Evolutionary conservation across 768 basidiomycete genomes (phyloP), one percentile per base, ranked within the genome.

Genomic region (Pulveroboletus sp.): DNA sequence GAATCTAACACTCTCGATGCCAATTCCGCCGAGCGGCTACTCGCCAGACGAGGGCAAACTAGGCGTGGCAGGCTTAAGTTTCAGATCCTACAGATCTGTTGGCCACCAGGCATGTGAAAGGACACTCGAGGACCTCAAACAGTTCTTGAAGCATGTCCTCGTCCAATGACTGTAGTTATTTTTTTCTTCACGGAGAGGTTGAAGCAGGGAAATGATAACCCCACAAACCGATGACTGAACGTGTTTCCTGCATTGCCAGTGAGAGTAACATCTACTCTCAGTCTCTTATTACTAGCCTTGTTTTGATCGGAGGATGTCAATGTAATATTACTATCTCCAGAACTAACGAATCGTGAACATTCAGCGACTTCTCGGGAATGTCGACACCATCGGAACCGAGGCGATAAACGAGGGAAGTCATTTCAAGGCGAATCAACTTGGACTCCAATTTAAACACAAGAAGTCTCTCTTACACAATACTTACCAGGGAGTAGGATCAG

Each of bases 71-170:
- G 93, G 90, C 11, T 59, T 92, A 24, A 73, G 75, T 38, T 91
- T 83, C 71, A 79, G 82, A 51, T 62, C 76, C 11, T 94, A 93
- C 64, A 68, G 73, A 3, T 82, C 81, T 11, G 68, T 89, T 56
- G 79, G 74, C 7, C 93, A 96, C 58, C 76, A 79, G 34, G 79
- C 85, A 14, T 76, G 73, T 49, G 72, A 73, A 41, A 61, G 79
- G 66, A 90, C 93, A 60, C 71, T 93, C 35, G 72, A 76, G 30
- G 85, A 93, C 60, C 64, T 94, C 59, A 79, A 76, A 57, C 69
- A 61, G 13, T 94, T 89, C 81, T 72, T 95, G 50, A 78, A 77
- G 63, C 79, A 73, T 53, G 78, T 76, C 26, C 62, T 87, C 16
- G 78, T 79, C 26, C 43, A 50, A 45, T 56, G 55, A 57, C 50